These are phyloP conservation scores for Russula brevipes DNA, from an alignment of 768 basidiomycete species.

Conservation along the genomic window DNA sequence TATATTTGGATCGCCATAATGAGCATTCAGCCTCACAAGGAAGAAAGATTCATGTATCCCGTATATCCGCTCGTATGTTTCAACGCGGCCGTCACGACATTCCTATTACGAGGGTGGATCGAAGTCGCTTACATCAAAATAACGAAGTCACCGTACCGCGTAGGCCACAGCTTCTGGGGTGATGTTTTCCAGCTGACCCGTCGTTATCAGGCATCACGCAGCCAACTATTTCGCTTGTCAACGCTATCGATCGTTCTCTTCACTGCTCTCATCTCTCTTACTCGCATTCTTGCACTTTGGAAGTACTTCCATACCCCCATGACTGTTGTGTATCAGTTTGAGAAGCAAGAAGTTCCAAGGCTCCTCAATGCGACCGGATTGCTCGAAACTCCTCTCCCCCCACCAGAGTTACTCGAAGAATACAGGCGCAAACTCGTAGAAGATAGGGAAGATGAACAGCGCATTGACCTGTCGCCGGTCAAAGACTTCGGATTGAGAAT, in stretches of 20 bases:
- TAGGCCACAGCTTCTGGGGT: constrained; percentile 36
- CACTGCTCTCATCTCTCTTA: constrained; percentile 64
- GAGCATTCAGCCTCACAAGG: constrained; percentile 85
- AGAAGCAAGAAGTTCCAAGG: constrained; percentile 73
- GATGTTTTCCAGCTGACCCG: constrained; percentile 5
- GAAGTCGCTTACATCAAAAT: constrained; percentile 68
- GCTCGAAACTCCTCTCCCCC: constrained; percentile 43
- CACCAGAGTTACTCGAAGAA: constrained; percentile 41
- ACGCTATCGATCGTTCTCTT: constrained; percentile 67
- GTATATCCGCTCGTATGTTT: constrained; percentile 88
- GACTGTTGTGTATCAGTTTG: constrained; percentile 61
- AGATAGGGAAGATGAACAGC: constrained; percentile 38
- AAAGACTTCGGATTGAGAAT: constrained; percentile 65
- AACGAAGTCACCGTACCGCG: constrained; percentile 83
- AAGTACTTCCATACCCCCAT: constrained; percentile 91
- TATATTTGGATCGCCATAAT: constrained; percentile 89
- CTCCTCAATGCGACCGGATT: constrained; percentile 70
- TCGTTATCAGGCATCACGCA: constrained; percentile 63
- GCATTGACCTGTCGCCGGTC: constrained; percentile 65
- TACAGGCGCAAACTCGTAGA: constrained; percentile 29
- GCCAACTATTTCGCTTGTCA: constrained; percentile 67
- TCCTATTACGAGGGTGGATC: constrained; percentile 80
- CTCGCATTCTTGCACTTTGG: constrained; percentile 77
- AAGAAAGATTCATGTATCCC: constrained; percentile 98
- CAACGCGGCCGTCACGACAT: constrained; percentile 87